A percentile compares a stretch with the other conserved stretches of the same genome.
phyloP scores from a whole-genome alignment of 2,329 filamentous ascomycete species.

The Westerdykella ornata region DNA sequence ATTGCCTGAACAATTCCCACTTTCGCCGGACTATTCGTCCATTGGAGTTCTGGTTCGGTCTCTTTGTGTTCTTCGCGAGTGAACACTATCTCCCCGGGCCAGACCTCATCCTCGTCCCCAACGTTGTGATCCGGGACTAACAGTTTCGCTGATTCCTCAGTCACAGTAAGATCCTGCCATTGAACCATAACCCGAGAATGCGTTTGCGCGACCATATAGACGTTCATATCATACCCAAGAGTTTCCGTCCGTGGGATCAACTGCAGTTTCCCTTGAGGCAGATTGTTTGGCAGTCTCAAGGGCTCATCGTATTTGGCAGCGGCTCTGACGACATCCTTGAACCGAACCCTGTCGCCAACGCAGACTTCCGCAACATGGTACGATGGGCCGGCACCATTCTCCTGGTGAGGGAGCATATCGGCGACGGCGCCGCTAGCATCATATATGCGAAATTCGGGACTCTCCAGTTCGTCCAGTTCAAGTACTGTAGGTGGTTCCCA shows the following conservation, averaged over 20 bases:
- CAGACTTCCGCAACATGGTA: slow-evolving; percentile 37
- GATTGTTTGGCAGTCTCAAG: slow-evolving; percentile 19
- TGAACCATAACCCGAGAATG: slow-evolving; percentile 48
- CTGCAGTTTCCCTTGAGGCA: slow-evolving; percentile 39
- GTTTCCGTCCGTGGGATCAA: slow-evolving; percentile 44
- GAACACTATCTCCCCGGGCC: slow-evolving; percentile 52
- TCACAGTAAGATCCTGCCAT: slow-evolving; percentile 54
- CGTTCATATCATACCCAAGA: slow-evolving; percentile 53
- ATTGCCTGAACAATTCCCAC: slow-evolving; percentile 54
- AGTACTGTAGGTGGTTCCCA: slow-evolving; percentile 30
- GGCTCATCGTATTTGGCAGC: slow-evolving; percentile 47
- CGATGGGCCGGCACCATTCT: slow-evolving; percentile 19
- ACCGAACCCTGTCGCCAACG: slow-evolving; percentile 48
- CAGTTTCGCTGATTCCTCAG: slow-evolving; percentile 41
- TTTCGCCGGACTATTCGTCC: slow-evolving; percentile 40
- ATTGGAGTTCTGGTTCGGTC: slow-evolving; percentile 12
- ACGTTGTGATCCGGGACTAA: slow-evolving; percentile 47
- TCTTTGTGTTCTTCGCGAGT: slow-evolving; percentile 37
- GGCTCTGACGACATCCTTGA: slow-evolving; percentile 48
- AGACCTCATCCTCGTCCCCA: slow-evolving; percentile 51
- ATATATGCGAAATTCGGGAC: slow-evolving; percentile 39
- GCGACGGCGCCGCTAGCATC: slow-evolving; percentile 31
- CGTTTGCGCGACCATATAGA: slow-evolving; percentile 48
- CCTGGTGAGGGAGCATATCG: slow-evolving; percentile 16
- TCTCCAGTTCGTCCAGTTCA: slow-evolving; percentile 39